Evolutionary conservation across 805 yeast species (phyloP).

Genomic region (Spathaspora passalidarum): DNA sequence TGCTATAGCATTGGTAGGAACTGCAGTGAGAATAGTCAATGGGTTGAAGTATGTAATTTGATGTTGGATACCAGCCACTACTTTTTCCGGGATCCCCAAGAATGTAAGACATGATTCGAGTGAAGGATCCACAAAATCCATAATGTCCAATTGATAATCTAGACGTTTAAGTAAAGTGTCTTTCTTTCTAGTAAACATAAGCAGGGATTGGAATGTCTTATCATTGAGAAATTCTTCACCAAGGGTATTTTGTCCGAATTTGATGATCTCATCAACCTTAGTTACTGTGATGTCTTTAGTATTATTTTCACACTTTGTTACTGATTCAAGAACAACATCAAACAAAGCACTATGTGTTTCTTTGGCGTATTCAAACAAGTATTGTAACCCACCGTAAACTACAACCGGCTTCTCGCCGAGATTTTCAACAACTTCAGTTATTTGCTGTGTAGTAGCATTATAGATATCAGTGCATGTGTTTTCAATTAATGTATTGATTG

Average conservation of each 20-base stretch:
- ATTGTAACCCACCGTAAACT: slow-evolving; percentile 60
- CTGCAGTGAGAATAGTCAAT: slow-evolving; percentile 21
- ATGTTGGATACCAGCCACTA: slow-evolving; percentile 21
- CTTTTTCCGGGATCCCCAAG: slow-evolving; percentile 37
- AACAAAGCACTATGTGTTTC: slow-evolving; percentile 68
- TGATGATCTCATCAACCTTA: slow-evolving; percentile 61
- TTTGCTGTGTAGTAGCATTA: slow-evolving; percentile 52
- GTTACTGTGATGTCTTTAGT: slow-evolving; percentile 61
- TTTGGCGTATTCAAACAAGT: slow-evolving; percentile 64
- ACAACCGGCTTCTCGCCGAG: slow-evolving; percentile 53
- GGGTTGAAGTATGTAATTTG: slow-evolving; percentile 36
- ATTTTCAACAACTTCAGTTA: slow-evolving; percentile 49
- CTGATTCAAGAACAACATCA: slow-evolving; percentile 60
- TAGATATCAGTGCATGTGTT: slow-evolving; percentile 55
- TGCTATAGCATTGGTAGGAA: slow-evolving; percentile 28
- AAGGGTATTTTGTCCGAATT: slow-evolving; percentile 59
- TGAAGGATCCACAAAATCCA: slow-evolving; percentile 82
- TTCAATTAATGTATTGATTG: slow-evolving; percentile 64
- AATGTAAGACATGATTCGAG: slow-evolving; percentile 53
- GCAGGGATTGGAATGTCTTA: slow-evolving; percentile 61
- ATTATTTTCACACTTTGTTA: slow-evolving; percentile 59
- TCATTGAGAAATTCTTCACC: slow-evolving; percentile 61
- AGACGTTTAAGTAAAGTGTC: slow-evolving; percentile 62
- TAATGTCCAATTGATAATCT: slow-evolving; percentile 54
- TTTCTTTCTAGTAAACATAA: slow-evolving; percentile 78